A percentile compares a stretch with the other conserved stretches of the same genome.
These are phyloP conservation scores for Penicillium sp. DNA, from an alignment of 2,329 filamentous ascomycete species.

Conservation along the genomic window DNA sequence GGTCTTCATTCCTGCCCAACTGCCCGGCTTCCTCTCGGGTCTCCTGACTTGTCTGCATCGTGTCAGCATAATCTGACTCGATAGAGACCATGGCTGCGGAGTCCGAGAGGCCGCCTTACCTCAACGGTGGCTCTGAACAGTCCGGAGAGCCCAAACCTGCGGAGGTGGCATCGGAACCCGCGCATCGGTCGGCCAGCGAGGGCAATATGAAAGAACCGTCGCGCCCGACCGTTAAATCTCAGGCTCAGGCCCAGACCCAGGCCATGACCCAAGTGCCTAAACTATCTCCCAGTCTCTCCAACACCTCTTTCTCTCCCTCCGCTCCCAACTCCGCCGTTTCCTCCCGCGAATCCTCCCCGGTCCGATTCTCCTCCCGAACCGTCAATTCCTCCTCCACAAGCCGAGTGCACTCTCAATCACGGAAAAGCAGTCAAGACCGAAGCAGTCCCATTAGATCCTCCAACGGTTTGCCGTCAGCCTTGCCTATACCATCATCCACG, in stretches of 20 bases:
- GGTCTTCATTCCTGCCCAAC: slow-evolving; percentile 29
- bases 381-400: slow-evolving; percentile 36
- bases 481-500: slow-evolving; percentile 58
- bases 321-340: slow-evolving; percentile 50
- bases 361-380: slow-evolving; percentile 36
- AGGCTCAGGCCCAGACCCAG: slow-evolving; percentile 29
- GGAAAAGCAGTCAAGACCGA: slow-evolving; percentile 69
- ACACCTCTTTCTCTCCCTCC: slow-evolving; percentile 40
- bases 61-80: slow-evolving; percentile 34
- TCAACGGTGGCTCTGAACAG: slow-evolving; percentile 35
- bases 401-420: slow-evolving; percentile 57
- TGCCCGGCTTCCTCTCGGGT: slow-evolving; percentile 38
- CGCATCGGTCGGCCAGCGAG: slow-evolving; percentile 34
- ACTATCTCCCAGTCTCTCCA: slow-evolving; percentile 31
- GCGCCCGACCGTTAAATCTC: slow-evolving; percentile 33
- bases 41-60: slow-evolving; percentile 39
- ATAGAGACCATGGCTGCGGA: slow-evolving; percentile 39
- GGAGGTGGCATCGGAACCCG: slow-evolving; percentile 29
- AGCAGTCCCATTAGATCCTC: slow-evolving; percentile 60
- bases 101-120: slow-evolving; percentile 42
- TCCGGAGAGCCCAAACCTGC: slow-evolving; percentile 33
- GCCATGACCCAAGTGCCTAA: slow-evolving; percentile 39
- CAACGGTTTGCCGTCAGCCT: slow-evolving; percentile 44
- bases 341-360: slow-evolving; percentile 55
- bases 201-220: slow-evolving; percentile 34